phyloP scores from a whole-genome alignment of 805 yeast species.

The Wickerhamomyces rabaulensis region DNA sequence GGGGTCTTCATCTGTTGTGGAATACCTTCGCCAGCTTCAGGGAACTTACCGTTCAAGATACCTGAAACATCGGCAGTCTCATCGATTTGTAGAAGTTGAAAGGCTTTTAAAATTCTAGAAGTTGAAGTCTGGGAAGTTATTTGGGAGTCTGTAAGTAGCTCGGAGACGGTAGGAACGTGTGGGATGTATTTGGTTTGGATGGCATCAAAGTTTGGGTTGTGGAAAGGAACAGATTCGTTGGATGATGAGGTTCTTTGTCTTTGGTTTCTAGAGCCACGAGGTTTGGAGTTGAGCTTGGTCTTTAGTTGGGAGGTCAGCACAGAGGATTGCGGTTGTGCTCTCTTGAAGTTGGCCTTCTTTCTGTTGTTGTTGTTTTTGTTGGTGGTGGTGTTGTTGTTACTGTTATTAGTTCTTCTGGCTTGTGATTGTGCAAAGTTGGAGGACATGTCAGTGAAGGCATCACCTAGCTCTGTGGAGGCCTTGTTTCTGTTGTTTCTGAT shows the following conservation, averaged over 20 bases:
- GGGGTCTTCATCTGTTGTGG: conserved; percentile 13
- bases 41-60: conserved; percentile 16
- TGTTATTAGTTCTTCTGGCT: conserved; percentile 1
- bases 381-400: conserved; percentile 1
- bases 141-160: conserved; percentile 10
- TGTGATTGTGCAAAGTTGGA: background rate
- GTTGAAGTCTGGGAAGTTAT: conserved; percentile 18
- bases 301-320: background rate
- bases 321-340: conserved; percentile 2
- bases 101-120: conserved; percentile 20
- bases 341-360: background rate
- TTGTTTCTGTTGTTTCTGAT: background rate
- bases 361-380: conserved; percentile 1
- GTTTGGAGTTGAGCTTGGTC: background rate
- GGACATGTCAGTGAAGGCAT: conserved; percentile 3
- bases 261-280: background rate
- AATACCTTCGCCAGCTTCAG: conserved; percentile 4
- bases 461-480: background rate
- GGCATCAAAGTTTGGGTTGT: conserved; percentile 16
- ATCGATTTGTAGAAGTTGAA: conserved; percentile 10
- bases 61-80: conserved; percentile 13
- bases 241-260: background rate
- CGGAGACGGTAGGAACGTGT: conserved; percentile 13
- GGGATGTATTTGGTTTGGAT: conserved; percentile 16
- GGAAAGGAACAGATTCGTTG: background rate